These are phyloP conservation scores for Beta corolliflora DNA, from an alignment of 179 eudicot species.

Conservation along the genomic window DNA sequence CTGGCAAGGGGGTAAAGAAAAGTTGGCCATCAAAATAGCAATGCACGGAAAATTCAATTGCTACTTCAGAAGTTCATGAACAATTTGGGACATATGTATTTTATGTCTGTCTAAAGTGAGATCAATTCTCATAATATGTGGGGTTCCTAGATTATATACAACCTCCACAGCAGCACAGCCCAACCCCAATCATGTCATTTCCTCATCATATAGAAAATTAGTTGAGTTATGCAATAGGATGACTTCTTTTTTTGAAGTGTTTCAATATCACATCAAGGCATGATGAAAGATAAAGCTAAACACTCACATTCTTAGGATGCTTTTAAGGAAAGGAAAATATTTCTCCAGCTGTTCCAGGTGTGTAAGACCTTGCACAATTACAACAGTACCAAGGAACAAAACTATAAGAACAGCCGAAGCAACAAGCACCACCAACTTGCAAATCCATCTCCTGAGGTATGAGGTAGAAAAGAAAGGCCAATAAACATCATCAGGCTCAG, in stretches of 20 bases:
- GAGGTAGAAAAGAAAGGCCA: constrained; percentile 96
- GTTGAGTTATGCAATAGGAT: not conserved
- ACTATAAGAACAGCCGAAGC: constrained; percentile 51
- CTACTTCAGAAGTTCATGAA: not conserved
- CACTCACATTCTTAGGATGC: constrained; percentile 66
- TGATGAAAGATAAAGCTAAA: not conserved
- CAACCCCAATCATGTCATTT: not conserved
- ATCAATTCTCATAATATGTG: not conserved
- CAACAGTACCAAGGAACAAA: constrained; percentile 74
- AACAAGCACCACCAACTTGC: constrained; percentile 52
- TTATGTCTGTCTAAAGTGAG: not conserved
- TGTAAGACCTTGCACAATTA: constrained; percentile 88
- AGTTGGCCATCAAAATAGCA: too few relatives aligned
- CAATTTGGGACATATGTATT: not conserved
- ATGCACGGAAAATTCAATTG: not conserved
- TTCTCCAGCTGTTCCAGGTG: constrained; percentile 73
- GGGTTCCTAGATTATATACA: not conserved
- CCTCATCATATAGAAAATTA: not conserved
- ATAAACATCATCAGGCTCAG: constrained; percentile 82
- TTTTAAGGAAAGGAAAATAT: constrained; percentile 69
- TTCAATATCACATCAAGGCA: not conserved
- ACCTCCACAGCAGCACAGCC: too few relatives aligned
- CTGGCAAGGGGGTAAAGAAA: not conserved
- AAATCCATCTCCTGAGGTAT: constrained; percentile 66
- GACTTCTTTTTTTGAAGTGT: not conserved